These are phyloP conservation scores for Lichtheimia hyalospora DNA, from an alignment of 371 early-diverging fungal genomes.

Conservation along the genomic window DNA sequence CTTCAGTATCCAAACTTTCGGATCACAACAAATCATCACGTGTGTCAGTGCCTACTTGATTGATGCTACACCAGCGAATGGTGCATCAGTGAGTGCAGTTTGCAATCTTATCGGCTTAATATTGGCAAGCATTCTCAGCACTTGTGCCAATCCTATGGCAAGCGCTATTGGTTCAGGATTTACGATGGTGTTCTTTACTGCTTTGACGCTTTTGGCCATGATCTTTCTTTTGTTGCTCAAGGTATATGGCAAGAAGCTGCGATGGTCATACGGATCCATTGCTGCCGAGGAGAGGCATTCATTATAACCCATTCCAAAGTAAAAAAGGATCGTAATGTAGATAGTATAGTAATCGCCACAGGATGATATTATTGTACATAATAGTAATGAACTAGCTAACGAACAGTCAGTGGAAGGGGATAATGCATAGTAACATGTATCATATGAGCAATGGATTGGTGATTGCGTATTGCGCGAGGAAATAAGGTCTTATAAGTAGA, in stretches of 20 bases:
- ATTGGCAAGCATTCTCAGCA: constrained; percentile 31
- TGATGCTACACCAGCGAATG: constrained; percentile 40
- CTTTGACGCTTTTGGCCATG: constrained; percentile 5
- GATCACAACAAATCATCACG: constrained; percentile 37
- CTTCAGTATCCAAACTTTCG: constrained; percentile 43
- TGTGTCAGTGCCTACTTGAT: constrained; percentile 35
- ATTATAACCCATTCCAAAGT: no score
- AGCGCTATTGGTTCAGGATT: constrained; percentile 19
- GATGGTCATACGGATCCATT: no score
- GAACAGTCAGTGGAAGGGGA: no score
- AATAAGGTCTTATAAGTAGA: no score
- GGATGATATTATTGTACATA: no score
- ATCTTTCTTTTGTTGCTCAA: constrained; percentile 10
- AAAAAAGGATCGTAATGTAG: no score
- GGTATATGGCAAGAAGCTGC: constrained; percentile 6
- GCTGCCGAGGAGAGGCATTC: no score
- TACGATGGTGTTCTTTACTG: constrained; percentile 11
- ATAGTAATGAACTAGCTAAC: no score
- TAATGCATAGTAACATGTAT: no score
- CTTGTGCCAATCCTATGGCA: constrained; percentile 15
- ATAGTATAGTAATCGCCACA: no score
- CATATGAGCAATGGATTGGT: no score
- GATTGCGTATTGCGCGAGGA: no score
- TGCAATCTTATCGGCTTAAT: constrained; percentile 33
- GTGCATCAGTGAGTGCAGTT: constrained; percentile 38